These are phyloP conservation scores for Auriculariales sp. DNA, from an alignment of 768 basidiomycete species.

Conservation along the genomic window DNA sequence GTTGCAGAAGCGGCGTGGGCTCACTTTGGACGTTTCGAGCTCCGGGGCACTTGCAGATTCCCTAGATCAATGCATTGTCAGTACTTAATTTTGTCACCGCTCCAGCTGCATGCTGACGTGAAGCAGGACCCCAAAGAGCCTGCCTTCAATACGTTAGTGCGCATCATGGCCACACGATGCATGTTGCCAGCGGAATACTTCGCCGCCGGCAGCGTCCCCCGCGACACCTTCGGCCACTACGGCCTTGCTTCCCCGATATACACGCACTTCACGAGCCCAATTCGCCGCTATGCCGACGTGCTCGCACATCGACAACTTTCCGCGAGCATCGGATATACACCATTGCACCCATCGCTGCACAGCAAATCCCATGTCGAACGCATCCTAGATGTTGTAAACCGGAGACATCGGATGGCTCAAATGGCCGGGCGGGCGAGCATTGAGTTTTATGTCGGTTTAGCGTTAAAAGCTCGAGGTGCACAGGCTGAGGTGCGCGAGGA, in stretches of 20 bases:
- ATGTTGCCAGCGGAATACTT: conserved; percentile 99
- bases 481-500: conserved; percentile 47
- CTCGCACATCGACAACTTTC: conserved; percentile 87
- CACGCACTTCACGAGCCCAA: conserved; percentile 97
- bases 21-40: conserved; percentile 77
- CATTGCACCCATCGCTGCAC: conserved; percentile 78
- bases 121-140: conserved; percentile 65
- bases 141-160: conserved; percentile 91
- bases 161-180: conserved; percentile 97
- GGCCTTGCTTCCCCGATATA: conserved; percentile 96
- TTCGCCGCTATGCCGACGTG: conserved; percentile 94
- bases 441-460: conserved; percentile 93
- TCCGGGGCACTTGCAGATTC: conserved; percentile 83
- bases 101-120: not conserved
- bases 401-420: conserved; percentile 89
- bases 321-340: conserved; percentile 71
- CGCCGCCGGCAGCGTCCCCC: conserved; percentile 83
- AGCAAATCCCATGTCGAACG: conserved; percentile 81
- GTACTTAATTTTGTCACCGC: conserved; percentile 13
- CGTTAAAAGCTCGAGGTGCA: conserved; percentile 54
- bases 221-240: conserved; percentile 91
- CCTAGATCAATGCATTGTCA: conserved; percentile 72
- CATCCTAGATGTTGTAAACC: conserved; percentile 74
- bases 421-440: conserved; percentile 95
- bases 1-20: conserved; percentile 66